Evolutionary conservation across 768 basidiomycete species (phyloP), one percentile per base, ranked within the genome.

Genomic region (Lactarius indigo): DNA sequence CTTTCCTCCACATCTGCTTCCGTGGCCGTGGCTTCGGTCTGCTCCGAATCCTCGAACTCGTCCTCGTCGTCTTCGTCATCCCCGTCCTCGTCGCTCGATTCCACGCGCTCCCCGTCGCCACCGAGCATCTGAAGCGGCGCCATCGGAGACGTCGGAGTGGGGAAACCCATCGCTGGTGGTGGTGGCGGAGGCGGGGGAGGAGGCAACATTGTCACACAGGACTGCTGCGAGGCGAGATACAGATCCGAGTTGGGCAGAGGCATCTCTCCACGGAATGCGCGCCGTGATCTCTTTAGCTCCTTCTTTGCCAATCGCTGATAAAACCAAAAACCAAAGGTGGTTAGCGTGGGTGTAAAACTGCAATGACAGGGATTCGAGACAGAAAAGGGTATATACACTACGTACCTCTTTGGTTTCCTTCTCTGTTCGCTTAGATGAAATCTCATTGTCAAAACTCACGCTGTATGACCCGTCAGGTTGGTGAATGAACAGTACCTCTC

Each of bases 1-100:
- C 88, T 90, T 73, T 87, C 88, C 75, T 92, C 90, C 28, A 85
- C 85, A 72, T 92, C 91, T 9, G 87, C 89, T 65, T 91, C 91
- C 17, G 63, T 52, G 61, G 82, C 82, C 23, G 80, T 82, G 17
- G 84, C 85, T 20, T 82, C 86, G 73, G 79, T 85, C 64, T 75
- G 81, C 71, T 88, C 88, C 31, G 84, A 83, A 72, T 87, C 66
- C 62, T 68, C 66, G 41, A 68, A 68, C 52, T 68, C 87, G 52
- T 85, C 88, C 68, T 64, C 64, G 26, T 63, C 65, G 33, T 58
- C 61, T 20, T 56, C 55, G 18, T 56, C 54, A 30, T 56, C 54
- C 30, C 61, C 61, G 37, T 42, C 61, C 5, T 66, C 59, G 73
- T 75, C 68, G 79, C 66, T 67, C 26, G 76, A 70, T 70, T 70